A percentile compares a stretch with the other conserved stretches of the same genome.
Evolutionary conservation across 1,284 basidiomycete species (phyloP).

Genomic region (Wallemia mellicola): DNA sequence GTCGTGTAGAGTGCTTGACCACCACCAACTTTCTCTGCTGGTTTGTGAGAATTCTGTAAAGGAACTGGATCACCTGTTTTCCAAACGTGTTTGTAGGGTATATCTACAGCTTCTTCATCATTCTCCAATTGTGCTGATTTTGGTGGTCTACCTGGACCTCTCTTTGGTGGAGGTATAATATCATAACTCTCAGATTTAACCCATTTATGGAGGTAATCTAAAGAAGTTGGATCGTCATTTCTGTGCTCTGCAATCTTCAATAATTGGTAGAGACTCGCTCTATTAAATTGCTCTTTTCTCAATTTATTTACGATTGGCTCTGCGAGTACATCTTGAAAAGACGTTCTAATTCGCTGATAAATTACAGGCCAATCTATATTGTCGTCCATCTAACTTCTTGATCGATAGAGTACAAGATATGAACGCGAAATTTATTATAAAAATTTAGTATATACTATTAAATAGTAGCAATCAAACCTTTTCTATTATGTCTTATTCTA

Average conservation of each 20-base stretch:
- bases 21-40: not conserved
- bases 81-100: not conserved
- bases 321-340: not conserved
- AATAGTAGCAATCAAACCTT: too few species aligned
- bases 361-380: not conserved
- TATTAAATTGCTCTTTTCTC: not conserved
- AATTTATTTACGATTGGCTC: not conserved
- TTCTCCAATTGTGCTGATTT: not conserved
- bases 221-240: not conserved
- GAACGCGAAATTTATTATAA: too few species aligned
- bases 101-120: not conserved
- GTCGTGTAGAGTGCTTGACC: constrained; percentile 48
- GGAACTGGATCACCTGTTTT: not conserved
- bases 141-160: not conserved
- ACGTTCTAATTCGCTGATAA: not conserved
- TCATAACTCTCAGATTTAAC: not conserved
- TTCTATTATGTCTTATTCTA: too few species aligned
- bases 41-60: not conserved
- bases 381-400: not conserved
- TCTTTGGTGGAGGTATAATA: not conserved
- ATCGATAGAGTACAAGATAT: not conserved
- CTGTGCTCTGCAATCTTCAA: not conserved
- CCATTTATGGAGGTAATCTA: not conserved
- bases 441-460: too few species aligned
- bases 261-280: not conserved